Base-by-base conservation (phyloP, 1,284 basidiomycete genomes). In the Fomitopsis pinicola region DNA sequence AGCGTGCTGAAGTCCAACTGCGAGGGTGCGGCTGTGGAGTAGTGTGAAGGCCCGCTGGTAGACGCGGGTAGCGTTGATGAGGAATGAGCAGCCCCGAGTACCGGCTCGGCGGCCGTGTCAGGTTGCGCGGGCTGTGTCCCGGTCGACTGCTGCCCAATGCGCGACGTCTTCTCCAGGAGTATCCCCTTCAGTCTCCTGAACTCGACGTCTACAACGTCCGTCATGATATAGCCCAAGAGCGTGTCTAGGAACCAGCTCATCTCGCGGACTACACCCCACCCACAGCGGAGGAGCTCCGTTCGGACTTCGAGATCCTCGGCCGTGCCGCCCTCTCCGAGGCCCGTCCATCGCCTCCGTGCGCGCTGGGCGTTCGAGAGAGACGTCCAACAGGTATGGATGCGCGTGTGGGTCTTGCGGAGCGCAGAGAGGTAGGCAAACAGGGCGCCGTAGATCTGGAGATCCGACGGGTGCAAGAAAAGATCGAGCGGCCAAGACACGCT, bases 171-270 rank as follows among this genome's bases (percentile, higher is more conserved):
- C 40, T 61, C 66, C 4, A 68, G 62, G 14, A 94, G 75, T 44
- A 85, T 75, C 36, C 78, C 81, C 67, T 87, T 89, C 66, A 95
- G 75, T 64, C 82, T 80, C 60, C 81, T 76, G 70, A 90, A 95
- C 72, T 97, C 94, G 15, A 88, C 85, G 62, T 95, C 94, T 35
- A 96, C 82, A 7, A 97, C 92, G 67, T 97, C 94, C 65, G 86
- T 91, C 91, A 94, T 92, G 63, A 92, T 83, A 72, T 95, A 94
- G 7, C 87, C 87, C 55, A 92, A 76, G 8, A 95, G 71, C 38
- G 85, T 88, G 69, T 95, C 94, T 60, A 97, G 77, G 72, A 95
- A 95, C 92, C 94, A 96, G 53, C 88, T 84, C 92, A 96, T 95
- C 67, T 90, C 85, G 63, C 92, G 76, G 17, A 94, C 88, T 17